Base-by-base conservation (phyloP, 805 yeast genomes). In the Suhomyces sp. region DNA sequence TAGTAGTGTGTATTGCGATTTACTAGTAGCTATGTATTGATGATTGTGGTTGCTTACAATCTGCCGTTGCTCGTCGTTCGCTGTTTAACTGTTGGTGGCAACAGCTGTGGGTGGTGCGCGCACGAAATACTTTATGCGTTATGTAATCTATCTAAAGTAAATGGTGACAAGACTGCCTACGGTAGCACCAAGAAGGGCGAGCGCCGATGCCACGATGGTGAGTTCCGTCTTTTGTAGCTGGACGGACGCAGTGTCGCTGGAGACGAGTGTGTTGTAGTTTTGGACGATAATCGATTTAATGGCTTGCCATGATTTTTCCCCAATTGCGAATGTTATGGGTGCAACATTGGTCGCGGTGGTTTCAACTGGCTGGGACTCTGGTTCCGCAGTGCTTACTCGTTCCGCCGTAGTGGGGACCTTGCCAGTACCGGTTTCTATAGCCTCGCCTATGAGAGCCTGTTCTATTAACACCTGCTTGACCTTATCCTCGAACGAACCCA, bases 401-500 rank as follows among this genome's bases (percentile, higher is more conserved):
- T 36, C 22, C 22, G 5, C 22, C 1, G 41, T 8, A 9, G 12
- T 36, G 19, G 22, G 23, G 4, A 6, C 42, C n/a, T 10, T 10
- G 42, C 24, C 13, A 19, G 15, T 17, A 2, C 42, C 10, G 42
- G 42, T 38, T 12, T 38, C 23, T n/a, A 17, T 9, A 6, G 19
- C 47, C 31, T 47, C 50, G 6, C 46, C 22, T 56, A 46, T 44
- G 4, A 38, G 42, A 17, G 42, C 42, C 24, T 38, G 42, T 12
- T 63, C 66, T 3, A 52, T 47, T 27, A 71, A 53, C 23, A 68
- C 65, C 29, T 72, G 77, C 57, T 78, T 83, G 10, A 92, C 96
- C 63, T 87, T 88, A 23, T 79, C 84, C 61, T 93, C 97, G 71
- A 94, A 94, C 1, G 91, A 82, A 9, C 83, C 83, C 19, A 93